Evolutionary conservation across 1,284 basidiomycete genomes (phyloP).

Genomic region (Crucibulum parvulum): DNA sequence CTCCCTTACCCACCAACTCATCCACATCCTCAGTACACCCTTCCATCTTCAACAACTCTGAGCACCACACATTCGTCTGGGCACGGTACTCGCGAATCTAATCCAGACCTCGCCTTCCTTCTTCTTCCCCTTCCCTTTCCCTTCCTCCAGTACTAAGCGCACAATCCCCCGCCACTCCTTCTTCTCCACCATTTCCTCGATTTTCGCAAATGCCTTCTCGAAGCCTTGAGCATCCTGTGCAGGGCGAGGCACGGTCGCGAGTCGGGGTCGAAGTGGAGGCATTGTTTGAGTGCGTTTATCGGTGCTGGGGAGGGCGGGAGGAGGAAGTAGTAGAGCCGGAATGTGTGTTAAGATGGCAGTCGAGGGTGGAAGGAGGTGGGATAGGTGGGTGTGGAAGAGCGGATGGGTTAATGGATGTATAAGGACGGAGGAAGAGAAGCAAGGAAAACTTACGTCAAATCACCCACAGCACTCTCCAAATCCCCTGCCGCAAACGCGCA

Average conservation of each 20-base stretch:
- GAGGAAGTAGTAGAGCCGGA: slow-evolving; percentile 86
- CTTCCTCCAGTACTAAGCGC: slow-evolving; percentile 64
- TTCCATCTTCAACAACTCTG: slow-evolving; percentile 64
- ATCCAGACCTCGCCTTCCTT: slow-evolving; percentile 68
- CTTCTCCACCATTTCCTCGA: slow-evolving; percentile 73
- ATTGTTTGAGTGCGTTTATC: slow-evolving; percentile 84
- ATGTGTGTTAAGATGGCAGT: slow-evolving; percentile 75
- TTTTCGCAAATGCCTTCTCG: slow-evolving; percentile 79
- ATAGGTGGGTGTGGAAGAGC: slow-evolving; percentile 65
- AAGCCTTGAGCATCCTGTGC: slow-evolving; percentile 81
- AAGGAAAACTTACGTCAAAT: slow-evolving; percentile 69
- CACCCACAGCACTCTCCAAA: slow-evolving; percentile 83
- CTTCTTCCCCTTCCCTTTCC: no score
- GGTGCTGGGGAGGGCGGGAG: slow-evolving; percentile 68
- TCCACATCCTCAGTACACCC: slow-evolving; percentile 68
- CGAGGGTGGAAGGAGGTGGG: slow-evolving; percentile 74
- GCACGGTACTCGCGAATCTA: slow-evolving; percentile 31
- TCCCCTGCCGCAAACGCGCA: slow-evolving; percentile 86
- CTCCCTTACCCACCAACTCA: slow-evolving; percentile 77
- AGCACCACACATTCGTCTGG: slow-evolving; percentile 75
- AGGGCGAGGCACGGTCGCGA: slow-evolving; percentile 84
- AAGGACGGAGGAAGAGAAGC: not conserved
- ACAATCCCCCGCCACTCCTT: slow-evolving; percentile 76
- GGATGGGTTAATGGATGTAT: not conserved
- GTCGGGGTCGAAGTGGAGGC: slow-evolving; percentile 93